Evolutionary conservation across 2,329 filamentous ascomycete species (phyloP), one percentile per base, ranked within the genome.

Genomic region (Epichloe festucae): DNA sequence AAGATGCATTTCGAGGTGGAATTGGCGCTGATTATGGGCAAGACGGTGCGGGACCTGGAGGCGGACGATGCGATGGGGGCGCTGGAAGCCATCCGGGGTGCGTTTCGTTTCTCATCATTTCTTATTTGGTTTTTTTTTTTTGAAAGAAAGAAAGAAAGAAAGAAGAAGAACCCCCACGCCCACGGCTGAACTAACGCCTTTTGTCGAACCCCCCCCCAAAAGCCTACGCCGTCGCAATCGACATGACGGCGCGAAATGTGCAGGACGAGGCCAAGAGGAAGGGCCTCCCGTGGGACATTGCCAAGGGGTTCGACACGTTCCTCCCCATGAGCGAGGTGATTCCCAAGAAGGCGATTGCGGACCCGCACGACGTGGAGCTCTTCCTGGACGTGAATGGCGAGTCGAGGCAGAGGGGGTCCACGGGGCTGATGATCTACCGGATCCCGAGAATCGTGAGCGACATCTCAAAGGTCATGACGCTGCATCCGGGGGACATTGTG

Each of bases 221-320:
- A n/a, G 87, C 81, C 62, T 98, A 97, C 69, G 79, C 91, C 58
- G 77, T 97, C 46, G 83, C 87, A 60, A 96, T 98, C 62, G 93
- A 98, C 71, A 94, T 98, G 88, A 98, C 93, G 10, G 93, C 87
- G 1, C 86, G 93, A 58, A 97, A 97, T 69, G 81, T 88, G 6
- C 93, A 98, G 71, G 87, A 95, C 61, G 89, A 96, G 73, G 91
- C 91, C 58, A 98, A 97, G 80, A 89, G 86, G 72, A 95, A 69
- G 75, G 89, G 93, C 38, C 82, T 97, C 15, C 93, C 93, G 7
- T 98, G 93, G 93, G 82, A 84, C 62, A 96, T 96, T 58, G 85
- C 88, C 59, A 98, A 98, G 74, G 93, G 93, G 46, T 98, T 97
- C 66, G 93, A 98, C 68, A 97, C 93, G 3, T 98, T 98, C 74